Conservation (phyloP, 768 basidiomycete genomes). For the Pseudohyphozyma bogoriensis region DNA sequence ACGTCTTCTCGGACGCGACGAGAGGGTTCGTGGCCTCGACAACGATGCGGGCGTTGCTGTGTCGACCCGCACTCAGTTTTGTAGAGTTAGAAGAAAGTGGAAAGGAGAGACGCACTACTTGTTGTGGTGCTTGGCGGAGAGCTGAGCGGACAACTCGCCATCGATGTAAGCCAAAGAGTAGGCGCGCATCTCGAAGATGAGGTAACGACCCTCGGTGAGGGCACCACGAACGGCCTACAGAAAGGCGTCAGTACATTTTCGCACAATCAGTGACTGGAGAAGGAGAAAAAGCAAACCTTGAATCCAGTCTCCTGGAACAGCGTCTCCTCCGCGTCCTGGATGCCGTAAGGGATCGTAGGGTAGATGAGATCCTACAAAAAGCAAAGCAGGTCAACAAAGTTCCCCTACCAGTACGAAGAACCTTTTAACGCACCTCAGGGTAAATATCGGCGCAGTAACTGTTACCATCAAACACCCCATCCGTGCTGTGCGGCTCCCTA, state of each 20-base stretch:
- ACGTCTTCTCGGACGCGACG: background rate
- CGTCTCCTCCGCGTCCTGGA: background rate
- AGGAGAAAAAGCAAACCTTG: background rate
- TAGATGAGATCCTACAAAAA: too few relatives aligned
- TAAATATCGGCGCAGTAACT: background rate
- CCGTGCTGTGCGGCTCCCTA: background rate
- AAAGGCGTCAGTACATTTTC: background rate
- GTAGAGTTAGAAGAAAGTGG: too few relatives aligned
- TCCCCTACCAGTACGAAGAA: too few relatives aligned
- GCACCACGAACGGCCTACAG: slow-evolving; percentile 21
- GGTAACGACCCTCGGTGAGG: slow-evolving; percentile 25
- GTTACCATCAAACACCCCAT: background rate
- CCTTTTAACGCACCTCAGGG: background rate
- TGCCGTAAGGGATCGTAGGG: background rate
- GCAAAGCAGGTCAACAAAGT: too few relatives aligned
- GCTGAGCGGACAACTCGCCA: background rate
- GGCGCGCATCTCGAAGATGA: slow-evolving; percentile 12
- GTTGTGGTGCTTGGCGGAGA: background rate
- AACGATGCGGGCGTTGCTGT: background rate
- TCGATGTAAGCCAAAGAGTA: background rate
- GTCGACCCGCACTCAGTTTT: too few relatives aligned
- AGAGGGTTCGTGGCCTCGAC: background rate
- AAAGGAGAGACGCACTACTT: background rate
- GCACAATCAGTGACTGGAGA: background rate
- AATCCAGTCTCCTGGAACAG: slow-evolving; percentile 19